These are phyloP conservation scores for Hortaea werneckii DNA, from an alignment of 2,329 filamentous ascomycete species.

Conservation along the genomic window DNA sequence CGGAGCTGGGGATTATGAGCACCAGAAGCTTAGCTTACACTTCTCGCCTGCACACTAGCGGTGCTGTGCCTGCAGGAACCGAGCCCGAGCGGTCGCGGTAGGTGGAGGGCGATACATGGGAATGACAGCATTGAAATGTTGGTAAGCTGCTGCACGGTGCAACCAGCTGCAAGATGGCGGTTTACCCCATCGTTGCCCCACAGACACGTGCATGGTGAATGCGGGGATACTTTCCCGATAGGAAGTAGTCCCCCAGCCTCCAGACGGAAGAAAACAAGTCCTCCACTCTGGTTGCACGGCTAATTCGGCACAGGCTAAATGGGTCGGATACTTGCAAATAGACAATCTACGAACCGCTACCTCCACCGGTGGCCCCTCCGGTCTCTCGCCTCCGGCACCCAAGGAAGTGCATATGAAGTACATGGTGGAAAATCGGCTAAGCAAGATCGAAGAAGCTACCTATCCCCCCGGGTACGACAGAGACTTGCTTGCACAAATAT, in stretches of 20 bases:
- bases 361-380: too few relatives aligned
- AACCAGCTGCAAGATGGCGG: not conserved
- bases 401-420: too few relatives aligned
- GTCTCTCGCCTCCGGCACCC: too few relatives aligned
- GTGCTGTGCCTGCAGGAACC: not conserved
- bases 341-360: too few relatives aligned
- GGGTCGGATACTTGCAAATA: too few relatives aligned
- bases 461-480: too few relatives aligned
- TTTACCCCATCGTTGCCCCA: not conserved
- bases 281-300: not conserved
- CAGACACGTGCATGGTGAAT: not conserved
- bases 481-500: too few relatives aligned
- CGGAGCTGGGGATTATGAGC: too few relatives aligned
- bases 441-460: too few relatives aligned
- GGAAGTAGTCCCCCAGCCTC: too few relatives aligned
- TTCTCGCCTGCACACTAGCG: not conserved
- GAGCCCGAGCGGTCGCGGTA: not conserved
- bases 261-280: not conserved
- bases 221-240: too few relatives aligned
- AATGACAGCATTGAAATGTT: not conserved
- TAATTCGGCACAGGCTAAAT: not conserved
- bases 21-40: not conserved
- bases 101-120: not conserved
- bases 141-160: not conserved
- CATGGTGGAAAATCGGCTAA: too few relatives aligned